Evolutionary conservation across 139 green algal genomes (phyloP), one percentile per base, ranked within the genome.

Genomic region (Chlorella sp.): DNA sequence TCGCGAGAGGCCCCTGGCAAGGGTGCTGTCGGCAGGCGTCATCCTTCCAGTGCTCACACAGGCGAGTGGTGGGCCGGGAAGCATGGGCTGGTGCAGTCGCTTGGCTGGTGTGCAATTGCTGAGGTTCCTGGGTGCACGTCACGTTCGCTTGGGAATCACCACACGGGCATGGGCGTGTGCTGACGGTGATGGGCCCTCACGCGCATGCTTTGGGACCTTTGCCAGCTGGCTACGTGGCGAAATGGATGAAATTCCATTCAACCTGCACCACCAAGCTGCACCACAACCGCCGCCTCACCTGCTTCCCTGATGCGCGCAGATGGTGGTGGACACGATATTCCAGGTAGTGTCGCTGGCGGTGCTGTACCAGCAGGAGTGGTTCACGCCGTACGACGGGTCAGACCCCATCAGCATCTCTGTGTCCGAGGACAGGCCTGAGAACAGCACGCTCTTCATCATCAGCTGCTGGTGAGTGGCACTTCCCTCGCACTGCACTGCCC

Each of bases 311-410:
- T n/a, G n/a, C n/a, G n/a, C n/a, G 62, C 64, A 72, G 67, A 1
- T 64, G 51, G 51, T 49, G 22, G 69, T 74, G 32, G 51, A 68
- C 69, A 67, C 69, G 2, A n/a, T 60, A 2, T 67, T 67, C 69
- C 69, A 74, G 24, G 31, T 74, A 10, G 4, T 31, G 2, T 27
- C 32, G 1, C 51, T 74, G 67, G 29, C 27, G 27, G n/a, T 24
- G 1, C 49, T 72, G 42, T 35, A 63, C 4, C 49, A 24, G 14
- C 35, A 72, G 67, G 26, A 5, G 2, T 72, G 67, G 67, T 72
- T 50, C 30, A 62, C 31, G 29, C 42, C 29, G 5, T 72, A 60
- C 64, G 67, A 72, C 66, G 3, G 27, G 2, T 62, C 29, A 1
- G 6, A 49, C 31, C 17, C 67, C 1, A 33, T 72, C 2, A 49